Evolutionary conservation across 148 eudicot species (phyloP), one percentile per base, ranked within the genome.

Genomic region (Agrostemma githago): DNA sequence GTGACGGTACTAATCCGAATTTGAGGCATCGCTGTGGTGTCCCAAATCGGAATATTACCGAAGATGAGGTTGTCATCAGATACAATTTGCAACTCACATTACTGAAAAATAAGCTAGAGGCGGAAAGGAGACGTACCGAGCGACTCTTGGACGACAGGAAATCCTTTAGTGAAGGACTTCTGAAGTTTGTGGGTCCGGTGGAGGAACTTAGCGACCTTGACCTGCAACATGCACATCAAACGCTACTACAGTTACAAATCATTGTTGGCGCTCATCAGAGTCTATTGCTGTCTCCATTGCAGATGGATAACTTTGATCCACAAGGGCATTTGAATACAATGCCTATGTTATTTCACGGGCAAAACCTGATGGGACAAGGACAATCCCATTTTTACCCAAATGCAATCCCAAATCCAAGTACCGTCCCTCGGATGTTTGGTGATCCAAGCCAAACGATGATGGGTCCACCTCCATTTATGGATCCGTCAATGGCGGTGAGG

Each of bases 131-230:
- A 51, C 59, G 62, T 0, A 21, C 54, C 0, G 80, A 83, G 48
- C 39, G 20, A 4, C 65, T 86, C 48, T 48, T 20, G 5, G 20
- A 56, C 1, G 62, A 53, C 56, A 71, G 85, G 60, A 79, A 77
- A 68, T 21, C 72, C 3, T 69, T 43, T 44, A 64, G 8, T 4
- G 76, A 42, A 53, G 76, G 40, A 5, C 0, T 34, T 3, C 51
- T 40, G 65, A 76, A 38, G 83, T 84, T 83, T 86, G 71, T 78
- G 15, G 12, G 56, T 7, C 81, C 85, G 0, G 43, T 77, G 4
- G 74, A 73, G 3, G 65, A 76, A 2, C 66, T 77, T 4, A 67
- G 48, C 15, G 1, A 15, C 0, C 3, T 20, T 4, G 40, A 66
- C 7, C 73, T 75, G 2, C 8, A 34, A 26, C 21, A 17, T 4